Evolutionary conservation across 192 early-diverging fungal genomes (phyloP), one percentile per base, ranked within the genome.

Genomic region (Coemansia javaensis): DNA sequence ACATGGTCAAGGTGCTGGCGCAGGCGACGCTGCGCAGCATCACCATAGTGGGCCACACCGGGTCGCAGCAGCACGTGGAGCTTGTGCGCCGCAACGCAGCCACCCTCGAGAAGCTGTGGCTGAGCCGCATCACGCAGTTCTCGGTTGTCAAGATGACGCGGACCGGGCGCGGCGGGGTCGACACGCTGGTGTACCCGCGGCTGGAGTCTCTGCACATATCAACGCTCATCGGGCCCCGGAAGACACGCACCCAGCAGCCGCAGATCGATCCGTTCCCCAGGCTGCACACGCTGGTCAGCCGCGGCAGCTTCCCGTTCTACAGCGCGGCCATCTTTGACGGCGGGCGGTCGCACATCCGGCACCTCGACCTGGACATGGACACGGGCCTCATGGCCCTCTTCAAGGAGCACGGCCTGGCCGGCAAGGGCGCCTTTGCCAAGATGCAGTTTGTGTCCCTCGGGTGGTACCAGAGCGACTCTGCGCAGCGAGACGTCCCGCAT

Each of bases 131-230:
- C 7, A 59, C 56, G 4, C 15, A 30, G 1, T 51, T 45, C 4
- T 41, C 56, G 1, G 32, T 66, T 14, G 9, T 44, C 32, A 66
- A 55, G 24, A 36, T 66, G 27, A 54, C 52, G 8, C 46, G 40
- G 46, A 18, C 28, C 13, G 17, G 38, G 1, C 24, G 30, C 0
- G 15, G 36, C 7, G 17, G 23, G 8, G 32, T 35, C 38, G 32
- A 43, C n/a, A 66, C 56, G 2, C 27, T 39, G 13, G 27, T 59
- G 7, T 66, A 66, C 22, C 64, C 64, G 12, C 44, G 41, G 14
- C 64, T 66, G 28, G 45, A 55, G 23, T 24, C 22, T 5, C 32
- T 66, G n/a, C 14, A 32, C 23, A 66, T 66, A 0, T 37, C 28
- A 0, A 25, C 1, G 11, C 24, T 46, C 32, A 40, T 33, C 48